phyloP scores from a whole-genome alignment of 1,284 basidiomycete species.

The Naganishia sp. region DNA sequence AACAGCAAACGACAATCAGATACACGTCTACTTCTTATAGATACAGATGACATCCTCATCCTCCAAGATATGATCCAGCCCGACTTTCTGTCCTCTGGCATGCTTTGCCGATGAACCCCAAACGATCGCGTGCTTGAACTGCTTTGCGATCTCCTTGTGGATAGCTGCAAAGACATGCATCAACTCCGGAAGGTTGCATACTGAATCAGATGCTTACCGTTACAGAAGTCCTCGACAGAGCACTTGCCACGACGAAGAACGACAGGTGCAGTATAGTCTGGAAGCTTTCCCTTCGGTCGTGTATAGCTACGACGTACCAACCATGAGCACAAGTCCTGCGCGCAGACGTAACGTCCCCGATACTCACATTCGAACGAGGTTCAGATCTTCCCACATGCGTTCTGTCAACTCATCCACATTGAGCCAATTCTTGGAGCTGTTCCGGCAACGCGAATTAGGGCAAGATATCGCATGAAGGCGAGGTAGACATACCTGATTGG shows the following conservation, averaged over 20 bases:
- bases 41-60: constrained; percentile 47
- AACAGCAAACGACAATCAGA: too few species aligned
- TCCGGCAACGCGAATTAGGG: background rate
- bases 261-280: constrained; percentile 74
- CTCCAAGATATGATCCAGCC: constrained; percentile 81
- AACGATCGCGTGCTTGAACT: constrained; percentile 66
- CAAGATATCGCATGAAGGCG: background rate
- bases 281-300: constrained; percentile 84
- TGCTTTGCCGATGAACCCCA: constrained; percentile 97
- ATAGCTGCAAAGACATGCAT: constrained; percentile 38
- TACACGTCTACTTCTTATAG: constrained; percentile 45
- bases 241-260: constrained; percentile 64
- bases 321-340: background rate
- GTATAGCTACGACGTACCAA: constrained; percentile 62
- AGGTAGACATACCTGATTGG: constrained; percentile 61
- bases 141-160: constrained; percentile 55
- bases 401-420: constrained; percentile 95
- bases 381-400: constrained; percentile 83
- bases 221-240: constrained; percentile 88
- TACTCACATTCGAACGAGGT: constrained; percentile 76
- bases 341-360: too few species aligned
- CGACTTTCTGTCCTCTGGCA: constrained; percentile 92
- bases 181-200: background rate
- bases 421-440: constrained; percentile 85
- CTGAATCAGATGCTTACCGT: constrained; percentile 46